These are phyloP conservation scores for Fraxinus anomala DNA, from an alignment of 257 asterid genomes.

Conservation along the genomic window DNA sequence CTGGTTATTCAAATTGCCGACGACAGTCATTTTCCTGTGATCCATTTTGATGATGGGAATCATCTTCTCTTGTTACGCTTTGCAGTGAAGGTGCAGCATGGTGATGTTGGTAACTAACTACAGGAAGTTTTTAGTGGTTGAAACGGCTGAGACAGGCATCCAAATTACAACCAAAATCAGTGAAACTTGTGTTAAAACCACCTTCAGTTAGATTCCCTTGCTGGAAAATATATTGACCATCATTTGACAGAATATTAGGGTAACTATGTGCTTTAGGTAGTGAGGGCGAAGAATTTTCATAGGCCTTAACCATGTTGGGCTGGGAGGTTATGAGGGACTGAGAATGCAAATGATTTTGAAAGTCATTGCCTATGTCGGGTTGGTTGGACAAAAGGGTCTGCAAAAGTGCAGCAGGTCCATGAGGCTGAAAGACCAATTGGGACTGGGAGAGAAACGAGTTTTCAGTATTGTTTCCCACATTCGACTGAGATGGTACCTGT, in stretches of 20 bases:
- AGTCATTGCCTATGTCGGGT: conserved; percentile 28
- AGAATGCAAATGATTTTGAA: conserved; percentile 33
- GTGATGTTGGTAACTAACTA: conserved; percentile 28
- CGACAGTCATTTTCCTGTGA: conserved; percentile 17
- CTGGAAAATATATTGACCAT: conserved; percentile 31
- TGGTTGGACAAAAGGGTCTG: conserved; percentile 37
- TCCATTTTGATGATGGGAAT: conserved; percentile 17
- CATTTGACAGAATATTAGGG: conserved; percentile 14
- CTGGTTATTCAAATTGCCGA: conserved; percentile 22
- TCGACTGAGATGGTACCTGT: conserved; percentile 26
- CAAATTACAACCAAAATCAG: conserved; percentile 31
- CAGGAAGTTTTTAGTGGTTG: conserved; percentile 32
- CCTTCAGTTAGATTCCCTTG: conserved; percentile 36
- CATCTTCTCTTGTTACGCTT: conserved; percentile 12
- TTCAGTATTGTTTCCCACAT: conserved; percentile 24
- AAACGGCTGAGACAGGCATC: conserved; percentile 31
- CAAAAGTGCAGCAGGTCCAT: conserved; percentile 28
- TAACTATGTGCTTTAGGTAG: conserved; percentile 29
- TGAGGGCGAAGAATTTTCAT: conserved; percentile 30
- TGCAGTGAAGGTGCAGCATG: conserved; percentile 21
- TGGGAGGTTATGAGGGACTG: conserved; percentile 28
- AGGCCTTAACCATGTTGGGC: conserved; percentile 24
- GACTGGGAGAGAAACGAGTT: conserved; percentile 29
- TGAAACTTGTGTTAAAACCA: conserved; percentile 20
- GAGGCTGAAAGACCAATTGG: conserved; percentile 24